These are phyloP conservation scores for Marasmius oreades DNA, from an alignment of 1,284 basidiomycete genomes.

Conservation along the genomic window DNA sequence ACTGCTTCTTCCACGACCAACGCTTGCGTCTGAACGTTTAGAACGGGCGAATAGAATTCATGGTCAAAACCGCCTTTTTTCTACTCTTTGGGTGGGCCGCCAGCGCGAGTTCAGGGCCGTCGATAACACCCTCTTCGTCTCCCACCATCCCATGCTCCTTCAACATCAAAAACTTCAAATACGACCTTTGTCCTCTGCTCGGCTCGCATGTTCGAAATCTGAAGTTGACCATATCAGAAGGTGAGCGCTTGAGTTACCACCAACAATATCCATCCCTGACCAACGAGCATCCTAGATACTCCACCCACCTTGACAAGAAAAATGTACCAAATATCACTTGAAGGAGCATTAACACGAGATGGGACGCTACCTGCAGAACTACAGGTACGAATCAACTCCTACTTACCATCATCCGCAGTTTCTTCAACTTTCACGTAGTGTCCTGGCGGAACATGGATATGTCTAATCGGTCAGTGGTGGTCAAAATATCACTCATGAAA, in stretches of 20 bases:
- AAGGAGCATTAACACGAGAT: constrained; percentile 8
- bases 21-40: too few relatives aligned
- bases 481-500: not conserved
- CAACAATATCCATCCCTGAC: not conserved
- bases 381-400: not conserved
- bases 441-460: constrained; percentile 27
- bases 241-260: not conserved
- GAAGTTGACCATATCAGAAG: constrained; percentile 1
- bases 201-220: not conserved
- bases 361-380: constrained; percentile 8
- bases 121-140: not conserved
- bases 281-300: not conserved
- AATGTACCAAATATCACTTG: constrained; percentile 6
- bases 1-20: too few relatives aligned
- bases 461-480: constrained; percentile 23
- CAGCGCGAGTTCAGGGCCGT: not conserved
- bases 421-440: constrained; percentile 18
- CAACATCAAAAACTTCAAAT: not conserved
- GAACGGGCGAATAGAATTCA: too few relatives aligned
- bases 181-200: constrained; percentile 7
- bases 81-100: not conserved
- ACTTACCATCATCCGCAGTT: not conserved
- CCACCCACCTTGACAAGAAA: constrained; percentile 7
- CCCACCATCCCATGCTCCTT: constrained; percentile 1
- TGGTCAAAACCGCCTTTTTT: not conserved